Evolutionary conservation across 78 protist species (phyloP).

Genomic region (Tieghemostelium lacteum): DNA sequence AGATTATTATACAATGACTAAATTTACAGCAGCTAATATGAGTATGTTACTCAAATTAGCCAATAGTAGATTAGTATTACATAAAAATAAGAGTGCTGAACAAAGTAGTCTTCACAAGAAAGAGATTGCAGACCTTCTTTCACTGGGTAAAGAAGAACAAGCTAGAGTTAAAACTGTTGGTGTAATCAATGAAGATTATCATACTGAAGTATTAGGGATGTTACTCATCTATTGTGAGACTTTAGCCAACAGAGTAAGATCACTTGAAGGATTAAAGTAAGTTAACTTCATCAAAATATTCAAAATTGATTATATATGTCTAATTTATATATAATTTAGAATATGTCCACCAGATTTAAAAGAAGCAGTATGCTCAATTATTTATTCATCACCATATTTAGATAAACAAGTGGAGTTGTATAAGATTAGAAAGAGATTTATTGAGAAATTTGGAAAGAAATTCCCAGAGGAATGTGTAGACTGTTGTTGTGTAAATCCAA

Average conservation of each 20-base stretch:
- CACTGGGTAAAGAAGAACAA: constrained; percentile 80
- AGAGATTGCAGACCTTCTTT: constrained; percentile 79
- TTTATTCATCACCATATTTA: constrained; percentile 80
- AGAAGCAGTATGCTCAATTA: constrained; percentile 77
- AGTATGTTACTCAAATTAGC: constrained; percentile 67
- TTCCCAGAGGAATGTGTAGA: constrained; percentile 81
- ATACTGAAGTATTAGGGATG: constrained; percentile 69
- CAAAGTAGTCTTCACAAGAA: constrained; percentile 53
- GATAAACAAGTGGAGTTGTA: constrained; percentile 77
- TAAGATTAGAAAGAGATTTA: constrained; percentile 70
- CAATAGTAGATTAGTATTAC: constrained; percentile 55
- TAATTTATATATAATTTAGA: constrained; percentile 3
- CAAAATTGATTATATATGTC: neutral
- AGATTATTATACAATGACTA: no score
- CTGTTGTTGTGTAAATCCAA: constrained; percentile 76
- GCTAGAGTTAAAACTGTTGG: constrained; percentile 69
- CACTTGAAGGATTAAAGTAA: constrained; percentile 72
- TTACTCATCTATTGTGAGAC: constrained; percentile 68
- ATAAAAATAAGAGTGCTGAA: constrained; percentile 62
- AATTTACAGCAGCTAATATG: no score
- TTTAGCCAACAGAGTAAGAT: constrained; percentile 56
- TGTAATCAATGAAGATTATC: constrained; percentile 80
- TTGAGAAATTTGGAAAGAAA: constrained; percentile 78
- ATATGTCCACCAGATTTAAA: constrained; percentile 77
- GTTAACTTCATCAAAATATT: neutral